phyloP scores from a whole-genome alignment of 805 yeast genomes.

The Candida ulmi region DNA sequence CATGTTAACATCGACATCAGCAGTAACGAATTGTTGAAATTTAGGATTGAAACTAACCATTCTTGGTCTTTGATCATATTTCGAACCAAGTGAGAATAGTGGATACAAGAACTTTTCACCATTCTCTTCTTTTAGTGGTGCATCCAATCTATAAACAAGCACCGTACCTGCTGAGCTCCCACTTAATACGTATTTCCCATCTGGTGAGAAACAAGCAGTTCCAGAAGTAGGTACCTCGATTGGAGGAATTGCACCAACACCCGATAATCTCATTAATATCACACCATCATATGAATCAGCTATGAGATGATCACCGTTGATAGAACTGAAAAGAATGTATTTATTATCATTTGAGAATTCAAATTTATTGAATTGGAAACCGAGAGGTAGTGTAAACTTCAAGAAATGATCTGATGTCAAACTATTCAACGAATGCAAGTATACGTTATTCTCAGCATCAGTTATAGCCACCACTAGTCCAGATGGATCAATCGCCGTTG shows the following conservation, averaged over 20 bases:
- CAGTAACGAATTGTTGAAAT: conserved; percentile 22
- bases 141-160: conserved; percentile 44
- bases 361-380: conserved; percentile 50
- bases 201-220: conserved; percentile 57
- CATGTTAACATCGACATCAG: conserved; percentile 16
- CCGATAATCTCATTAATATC: conserved; percentile 38
- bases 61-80: conserved; percentile 33
- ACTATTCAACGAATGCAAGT: conserved; percentile 56
- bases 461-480: conserved; percentile 78
- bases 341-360: conserved; percentile 81
- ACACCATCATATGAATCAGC: conserved; percentile 68
- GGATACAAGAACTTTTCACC: conserved; percentile 10
- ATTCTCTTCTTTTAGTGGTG: conserved; percentile 1
- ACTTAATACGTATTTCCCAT: conserved; percentile 55
- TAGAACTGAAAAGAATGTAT: conserved; percentile 50
- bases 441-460: conserved; percentile 36
- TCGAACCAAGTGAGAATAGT: conserved; percentile 7
- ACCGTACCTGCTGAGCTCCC: conserved; percentile 54
- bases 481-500: conserved; percentile 75
- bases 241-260: conserved; percentile 41
- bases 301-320: conserved; percentile 52
- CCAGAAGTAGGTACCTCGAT: conserved; percentile 46
- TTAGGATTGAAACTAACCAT: conserved; percentile 36
- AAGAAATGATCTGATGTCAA: conserved; percentile 55
- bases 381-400: conserved; percentile 32